Percentiles rank a stretch among this genome's conserved stretches.
phyloP scores from a whole-genome alignment of 257 asterid genomes.

The Salvia splendens region DNA sequence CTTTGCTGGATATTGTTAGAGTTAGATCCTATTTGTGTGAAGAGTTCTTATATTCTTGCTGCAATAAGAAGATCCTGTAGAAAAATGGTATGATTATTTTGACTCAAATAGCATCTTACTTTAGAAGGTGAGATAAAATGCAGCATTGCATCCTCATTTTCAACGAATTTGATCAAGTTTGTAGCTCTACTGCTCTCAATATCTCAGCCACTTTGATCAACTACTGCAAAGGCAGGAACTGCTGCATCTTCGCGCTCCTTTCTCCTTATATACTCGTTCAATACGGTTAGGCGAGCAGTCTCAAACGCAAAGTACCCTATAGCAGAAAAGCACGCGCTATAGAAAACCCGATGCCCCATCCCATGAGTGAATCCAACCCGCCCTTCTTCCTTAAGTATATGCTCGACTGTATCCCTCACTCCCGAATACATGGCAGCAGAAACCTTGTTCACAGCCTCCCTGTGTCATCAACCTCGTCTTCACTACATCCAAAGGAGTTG shows the following conservation, averaged over 20 bases:
- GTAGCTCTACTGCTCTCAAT: not conserved
- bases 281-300: constrained; percentile 79
- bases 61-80: not conserved
- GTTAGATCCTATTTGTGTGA: too few relatives aligned
- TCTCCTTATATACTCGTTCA: constrained; percentile 62
- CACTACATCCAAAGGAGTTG: constrained; percentile 96
- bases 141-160: constrained; percentile 15
- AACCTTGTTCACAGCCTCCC: constrained; percentile 63
- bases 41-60: too few relatives aligned
- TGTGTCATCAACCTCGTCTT: constrained; percentile 98
- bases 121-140: not conserved
- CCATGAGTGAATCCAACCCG: constrained; percentile 93
- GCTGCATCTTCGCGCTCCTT: constrained; percentile 59
- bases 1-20: too few relatives aligned
- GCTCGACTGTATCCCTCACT: constrained; percentile 59
- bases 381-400: constrained; percentile 88
- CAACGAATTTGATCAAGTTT: not conserved
- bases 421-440: constrained; percentile 67
- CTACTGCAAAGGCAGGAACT: constrained; percentile 31
- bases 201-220: constrained; percentile 37
- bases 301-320: constrained; percentile 94
- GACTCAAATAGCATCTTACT: not conserved
- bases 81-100: not conserved
- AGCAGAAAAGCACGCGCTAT: constrained; percentile 94
- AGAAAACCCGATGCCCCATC: constrained; percentile 93